phyloP scores from a whole-genome alignment of 306 rosid genomes.

The Prunus kanzakura region DNA sequence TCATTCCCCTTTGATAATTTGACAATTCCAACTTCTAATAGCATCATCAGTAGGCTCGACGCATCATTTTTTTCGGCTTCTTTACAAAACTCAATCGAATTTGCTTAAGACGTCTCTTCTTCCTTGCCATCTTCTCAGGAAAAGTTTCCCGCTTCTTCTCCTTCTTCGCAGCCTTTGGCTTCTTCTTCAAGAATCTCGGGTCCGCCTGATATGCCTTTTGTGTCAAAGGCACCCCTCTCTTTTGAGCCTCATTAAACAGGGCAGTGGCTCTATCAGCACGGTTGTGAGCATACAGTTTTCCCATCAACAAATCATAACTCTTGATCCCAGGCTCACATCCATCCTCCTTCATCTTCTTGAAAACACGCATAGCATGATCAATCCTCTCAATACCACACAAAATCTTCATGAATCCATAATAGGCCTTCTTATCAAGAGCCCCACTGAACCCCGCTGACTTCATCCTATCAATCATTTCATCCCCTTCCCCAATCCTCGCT shows the following conservation, averaged over 20 bases:
- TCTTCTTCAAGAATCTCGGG: conserved; percentile 50
- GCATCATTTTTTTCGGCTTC: conserved; percentile 52
- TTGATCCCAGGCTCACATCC: conserved; percentile 65
- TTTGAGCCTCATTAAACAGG: conserved; percentile 56
- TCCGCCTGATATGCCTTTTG: conserved; percentile 56
- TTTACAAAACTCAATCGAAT: conserved; percentile 75
- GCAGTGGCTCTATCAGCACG: conserved; percentile 60
- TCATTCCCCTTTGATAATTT: neutral
- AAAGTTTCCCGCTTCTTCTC: conserved; percentile 69
- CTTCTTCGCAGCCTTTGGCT: conserved; percentile 51
- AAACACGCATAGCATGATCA: conserved; percentile 68
- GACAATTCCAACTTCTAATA: neutral
- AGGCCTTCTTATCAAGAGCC: conserved; percentile 58
- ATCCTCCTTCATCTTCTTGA: conserved; percentile 71
- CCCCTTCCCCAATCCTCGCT: conserved; percentile 77
- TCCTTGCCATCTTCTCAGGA: conserved; percentile 88
- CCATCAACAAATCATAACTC: conserved; percentile 68
- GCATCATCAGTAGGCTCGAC: conserved; percentile 27
- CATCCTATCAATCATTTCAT: conserved; percentile 86
- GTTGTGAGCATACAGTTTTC: conserved; percentile 57
- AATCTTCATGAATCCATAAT: conserved; percentile 56
- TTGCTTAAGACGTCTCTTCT: conserved; percentile 82
- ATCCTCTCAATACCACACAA: conserved; percentile 82
- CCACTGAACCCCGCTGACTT: conserved; percentile 51
- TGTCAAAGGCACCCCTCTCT: conserved; percentile 37